Base-by-base conservation (phyloP, 2,329 filamentous ascomycete genomes). In the Biscogniauxia mediterranea region DNA sequence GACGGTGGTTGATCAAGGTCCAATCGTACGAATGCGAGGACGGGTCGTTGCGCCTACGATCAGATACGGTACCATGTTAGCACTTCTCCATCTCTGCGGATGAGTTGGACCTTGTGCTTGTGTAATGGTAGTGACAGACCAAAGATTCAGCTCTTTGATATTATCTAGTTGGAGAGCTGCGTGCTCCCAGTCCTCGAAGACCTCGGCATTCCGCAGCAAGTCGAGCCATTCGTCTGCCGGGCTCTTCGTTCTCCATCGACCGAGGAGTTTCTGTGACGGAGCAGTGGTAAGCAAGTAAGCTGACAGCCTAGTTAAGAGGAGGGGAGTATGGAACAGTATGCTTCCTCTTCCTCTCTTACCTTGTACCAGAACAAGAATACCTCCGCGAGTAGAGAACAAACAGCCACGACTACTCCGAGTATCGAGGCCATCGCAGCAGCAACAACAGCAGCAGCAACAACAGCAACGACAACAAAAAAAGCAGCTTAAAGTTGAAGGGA, bases 111-210 rank as follows among this genome's bases (percentile, higher is more conserved):
- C 46, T 8, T 11, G 20, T 17, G 13, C 23, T 19, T 5, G 20
- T 19, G 28, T 38, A 11, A 55, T 1, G 26, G 21, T 5, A 51
- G 25, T 23, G 32, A 65, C 76, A 61, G 78, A 91, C 91, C 91
- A 97, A 63, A 93, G 76, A 76, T 96, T 91, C 67, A 93, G 86
- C 51, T 89, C 89, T n/a, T 93, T 81, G 19, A 91, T 80, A 69
- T 89, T 89, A 75, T 97, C 93, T n/a, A 97, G 83, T 70, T 91
- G 85, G 65, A 90, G 84, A 1, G 93, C 92, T n/a, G 89, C 88
- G 66, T 89, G 88, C 73, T 94, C 89, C 92, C 93, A 97, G 73
- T 95, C 89, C 71, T 95, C 91, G 72, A 89, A 96, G 25, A 84
- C 82, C 65, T 86, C 81, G 19, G 92, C 90, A 61, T 86, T 83